These are phyloP conservation scores for Candida arabinofermentans DNA, from an alignment of 805 yeast species.

Conservation along the genomic window DNA sequence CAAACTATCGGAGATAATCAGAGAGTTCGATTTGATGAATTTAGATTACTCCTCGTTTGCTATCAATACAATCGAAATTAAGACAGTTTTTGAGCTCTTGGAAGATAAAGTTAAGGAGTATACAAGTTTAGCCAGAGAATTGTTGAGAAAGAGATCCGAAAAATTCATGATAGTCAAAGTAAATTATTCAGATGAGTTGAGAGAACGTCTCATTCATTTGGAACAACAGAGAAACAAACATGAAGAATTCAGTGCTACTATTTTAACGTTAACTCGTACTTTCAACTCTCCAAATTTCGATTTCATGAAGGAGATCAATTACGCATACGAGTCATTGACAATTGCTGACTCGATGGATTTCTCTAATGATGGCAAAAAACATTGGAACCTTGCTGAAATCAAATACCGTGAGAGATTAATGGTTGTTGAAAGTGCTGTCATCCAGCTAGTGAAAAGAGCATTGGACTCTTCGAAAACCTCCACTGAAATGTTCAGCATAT, in stretches of 20 bases:
- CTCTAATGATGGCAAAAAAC: constrained; percentile 31
- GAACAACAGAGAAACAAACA: constrained; percentile 49
- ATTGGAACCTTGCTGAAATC: constrained; percentile 41
- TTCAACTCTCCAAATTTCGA: constrained; percentile 6
- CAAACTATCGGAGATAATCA: constrained; percentile 38
- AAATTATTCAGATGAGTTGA: constrained; percentile 37
- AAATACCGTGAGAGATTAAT: constrained; percentile 40
- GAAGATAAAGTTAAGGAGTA: constrained; percentile 62
- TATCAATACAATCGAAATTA: constrained; percentile 25
- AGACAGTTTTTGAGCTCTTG: constrained; percentile 42
- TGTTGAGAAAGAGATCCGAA: constrained; percentile 68
- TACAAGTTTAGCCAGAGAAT: constrained; percentile 65
- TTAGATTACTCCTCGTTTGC: constrained; percentile 39
- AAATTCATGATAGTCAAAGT: constrained; percentile 64
- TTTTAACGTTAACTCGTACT: constrained; percentile 5
- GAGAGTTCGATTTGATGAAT: constrained; percentile 39
- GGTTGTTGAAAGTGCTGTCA: constrained; percentile 43
- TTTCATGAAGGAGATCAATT: constrained; percentile 32
- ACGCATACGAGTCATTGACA: constrained; percentile 39
- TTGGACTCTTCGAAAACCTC: constrained; percentile 39
- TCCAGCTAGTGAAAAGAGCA: constrained; percentile 34
- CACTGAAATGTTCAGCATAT: constrained; percentile 48
- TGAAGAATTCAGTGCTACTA: constrained; percentile 36
- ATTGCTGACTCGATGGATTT: constrained; percentile 36
- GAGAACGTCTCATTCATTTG: constrained; percentile 41